Conservation (phyloP, 176 grass and related monocot genomes). For the Eragrostis nindensis region DNA sequence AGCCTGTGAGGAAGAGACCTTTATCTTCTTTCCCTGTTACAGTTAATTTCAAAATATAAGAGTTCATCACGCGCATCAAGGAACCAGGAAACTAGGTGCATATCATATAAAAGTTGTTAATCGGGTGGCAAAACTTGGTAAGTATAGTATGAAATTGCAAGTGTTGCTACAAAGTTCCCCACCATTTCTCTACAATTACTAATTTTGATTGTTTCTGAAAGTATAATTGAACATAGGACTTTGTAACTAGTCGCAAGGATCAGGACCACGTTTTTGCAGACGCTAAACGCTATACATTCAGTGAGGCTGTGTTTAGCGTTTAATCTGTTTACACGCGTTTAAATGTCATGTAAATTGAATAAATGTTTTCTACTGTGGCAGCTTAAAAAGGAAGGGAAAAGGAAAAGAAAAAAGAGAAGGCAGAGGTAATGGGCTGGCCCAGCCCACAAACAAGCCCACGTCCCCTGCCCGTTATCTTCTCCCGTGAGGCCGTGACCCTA, state of each 20-base stretch:
- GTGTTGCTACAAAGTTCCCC: background rate
- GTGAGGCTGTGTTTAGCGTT: no score
- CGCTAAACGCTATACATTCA: no score
- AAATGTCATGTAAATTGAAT: no score
- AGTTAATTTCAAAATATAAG: constrained; percentile 27
- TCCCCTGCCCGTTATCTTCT: no score
- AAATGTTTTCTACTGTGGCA: no score
- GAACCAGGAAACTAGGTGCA: background rate
- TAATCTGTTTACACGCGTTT: no score
- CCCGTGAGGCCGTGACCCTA: no score
- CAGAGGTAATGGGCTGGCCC: no score
- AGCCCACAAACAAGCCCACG: no score
- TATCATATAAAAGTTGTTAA: background rate
- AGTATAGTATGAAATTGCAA: constrained; percentile 26
- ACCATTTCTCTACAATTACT: background rate
- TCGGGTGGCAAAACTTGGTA: constrained; percentile 3
- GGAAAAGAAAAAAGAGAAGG: no score
- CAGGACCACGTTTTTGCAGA: background rate
- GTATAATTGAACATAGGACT: background rate
- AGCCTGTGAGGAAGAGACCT: constrained; percentile 69
- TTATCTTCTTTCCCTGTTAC: constrained; percentile 75
- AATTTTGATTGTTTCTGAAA: constrained; percentile 17
- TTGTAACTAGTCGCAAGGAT: background rate
- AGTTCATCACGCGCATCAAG: background rate
- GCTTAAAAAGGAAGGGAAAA: no score